Evolutionary conservation across 192 early-diverging fungal genomes (phyloP).

Genomic region (Backusella sp.): DNA sequence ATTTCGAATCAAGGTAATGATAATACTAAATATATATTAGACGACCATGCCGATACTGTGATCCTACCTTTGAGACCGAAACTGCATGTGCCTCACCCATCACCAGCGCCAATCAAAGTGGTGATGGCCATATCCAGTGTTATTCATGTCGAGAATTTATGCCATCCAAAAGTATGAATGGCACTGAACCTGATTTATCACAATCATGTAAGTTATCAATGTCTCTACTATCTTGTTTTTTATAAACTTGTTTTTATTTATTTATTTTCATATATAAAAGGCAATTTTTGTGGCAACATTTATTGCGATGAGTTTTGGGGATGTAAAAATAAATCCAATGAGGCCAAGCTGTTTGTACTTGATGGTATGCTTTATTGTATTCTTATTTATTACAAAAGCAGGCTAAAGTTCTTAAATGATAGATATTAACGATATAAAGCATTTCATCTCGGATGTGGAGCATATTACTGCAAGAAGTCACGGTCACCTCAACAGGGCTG

Average conservation of each 20-base stretch:
- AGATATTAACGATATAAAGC: not conserved
- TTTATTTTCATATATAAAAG: not conserved
- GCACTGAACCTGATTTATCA: not conserved
- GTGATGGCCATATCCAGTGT: not conserved
- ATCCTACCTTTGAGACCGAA: not conserved
- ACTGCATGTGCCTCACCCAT: not conserved
- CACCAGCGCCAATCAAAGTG: not conserved
- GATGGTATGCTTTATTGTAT: not conserved
- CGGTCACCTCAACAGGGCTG: not conserved
- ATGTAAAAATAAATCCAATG: not conserved
- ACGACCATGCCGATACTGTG: not conserved
- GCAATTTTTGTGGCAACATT: conserved; percentile 1
- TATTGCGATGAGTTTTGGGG: conserved; percentile 4
- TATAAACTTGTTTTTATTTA: not conserved
- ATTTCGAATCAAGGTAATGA: not conserved
- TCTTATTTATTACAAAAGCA: not conserved
- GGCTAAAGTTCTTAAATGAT: not conserved
- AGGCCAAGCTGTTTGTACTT: conserved; percentile 3
- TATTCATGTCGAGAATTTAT: not conserved
- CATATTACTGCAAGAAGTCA: not conserved
- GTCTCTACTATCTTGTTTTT: not conserved
- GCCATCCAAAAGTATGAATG: not conserved
- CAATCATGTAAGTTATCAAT: not conserved
- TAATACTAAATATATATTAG: not conserved
- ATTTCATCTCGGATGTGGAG: not conserved